A percentile compares a stretch with the other conserved stretches of the same genome.
Conservation (phyloP, 2,329 filamentous ascomycete species). For the Colletotrichum sp. region DNA sequence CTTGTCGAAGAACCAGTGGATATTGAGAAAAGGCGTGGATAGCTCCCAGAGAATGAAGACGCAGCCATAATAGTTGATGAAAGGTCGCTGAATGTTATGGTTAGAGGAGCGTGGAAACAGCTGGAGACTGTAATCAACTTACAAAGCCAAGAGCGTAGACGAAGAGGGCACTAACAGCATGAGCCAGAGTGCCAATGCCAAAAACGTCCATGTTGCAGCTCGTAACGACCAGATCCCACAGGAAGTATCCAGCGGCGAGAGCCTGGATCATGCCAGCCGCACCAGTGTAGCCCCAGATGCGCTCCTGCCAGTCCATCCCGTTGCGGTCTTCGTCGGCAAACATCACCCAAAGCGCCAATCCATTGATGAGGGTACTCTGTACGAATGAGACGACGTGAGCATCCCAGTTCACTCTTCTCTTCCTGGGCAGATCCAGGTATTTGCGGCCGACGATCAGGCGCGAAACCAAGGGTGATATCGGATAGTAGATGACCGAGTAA, state of each 20-base stretch:
- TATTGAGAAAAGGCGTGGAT: constrained; percentile 83
- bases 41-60: constrained; percentile 89
- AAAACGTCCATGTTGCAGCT: constrained; percentile 73
- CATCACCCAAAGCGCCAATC: constrained; percentile 77
- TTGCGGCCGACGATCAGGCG: constrained; percentile 63
- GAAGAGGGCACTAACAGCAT: constrained; percentile 74
- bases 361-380: constrained; percentile 76
- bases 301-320: constrained; percentile 69
- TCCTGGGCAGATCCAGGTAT: constrained; percentile 69
- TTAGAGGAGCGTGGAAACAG: constrained; percentile 20
- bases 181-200: constrained; percentile 76
- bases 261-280: constrained; percentile 75
- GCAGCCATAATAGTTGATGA: constrained; percentile 82
- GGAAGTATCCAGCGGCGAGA: constrained; percentile 80
- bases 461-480: constrained; percentile 72
- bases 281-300: constrained; percentile 81
- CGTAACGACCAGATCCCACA: constrained; percentile 81
- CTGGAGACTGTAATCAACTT: constrained; percentile 42
- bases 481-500: constrained; percentile 72
- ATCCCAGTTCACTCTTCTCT: constrained; percentile 78
- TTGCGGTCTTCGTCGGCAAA: constrained; percentile 69
- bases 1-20: constrained; percentile 94
- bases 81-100: constrained; percentile 67
- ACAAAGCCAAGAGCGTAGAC: constrained; percentile 84
- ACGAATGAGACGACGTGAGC: constrained; percentile 85